Conservation (phyloP, 2,329 filamentous ascomycete genomes). For the Talaromyces sp. region DNA sequence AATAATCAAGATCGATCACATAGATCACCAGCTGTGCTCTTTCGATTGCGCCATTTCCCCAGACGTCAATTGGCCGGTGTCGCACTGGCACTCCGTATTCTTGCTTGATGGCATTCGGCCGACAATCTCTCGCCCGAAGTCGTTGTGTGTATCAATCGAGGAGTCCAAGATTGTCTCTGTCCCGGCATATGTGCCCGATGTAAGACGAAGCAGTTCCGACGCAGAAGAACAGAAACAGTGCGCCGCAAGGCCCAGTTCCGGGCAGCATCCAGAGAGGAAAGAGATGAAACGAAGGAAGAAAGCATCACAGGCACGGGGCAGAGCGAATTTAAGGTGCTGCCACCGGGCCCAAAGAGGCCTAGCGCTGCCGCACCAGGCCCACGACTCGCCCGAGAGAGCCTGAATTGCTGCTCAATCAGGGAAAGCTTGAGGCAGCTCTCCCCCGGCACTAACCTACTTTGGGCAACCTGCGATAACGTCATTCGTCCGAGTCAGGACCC, state of each 20-base stretch:
- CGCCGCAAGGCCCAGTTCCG: background rate
- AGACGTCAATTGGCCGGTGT: conserved; percentile 22
- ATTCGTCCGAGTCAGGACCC: background rate
- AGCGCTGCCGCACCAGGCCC: background rate
- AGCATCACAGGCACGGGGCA: background rate
- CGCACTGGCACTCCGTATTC: background rate
- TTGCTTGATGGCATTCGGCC: conserved; percentile 18
- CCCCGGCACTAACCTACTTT: background rate
- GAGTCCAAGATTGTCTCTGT: background rate
- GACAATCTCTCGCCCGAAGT: conserved; percentile 15
- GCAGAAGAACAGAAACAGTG: background rate
- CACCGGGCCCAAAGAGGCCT: background rate
- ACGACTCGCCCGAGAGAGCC: background rate
- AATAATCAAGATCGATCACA: background rate
- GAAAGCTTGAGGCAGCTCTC: background rate
- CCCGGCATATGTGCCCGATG: background rate
- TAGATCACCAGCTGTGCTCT: background rate
- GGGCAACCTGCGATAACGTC: background rate
- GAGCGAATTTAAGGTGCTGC: background rate
- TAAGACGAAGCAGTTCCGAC: background rate
- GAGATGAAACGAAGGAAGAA: background rate
- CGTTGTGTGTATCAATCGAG: background rate
- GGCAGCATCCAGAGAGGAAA: background rate
- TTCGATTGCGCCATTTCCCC: conserved; percentile 28
- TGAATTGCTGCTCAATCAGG: too few species aligned